Evolutionary conservation across 257 asterid genomes (phyloP), one percentile per base, ranked within the genome.

Genomic region (Przewalskia tangutica): DNA sequence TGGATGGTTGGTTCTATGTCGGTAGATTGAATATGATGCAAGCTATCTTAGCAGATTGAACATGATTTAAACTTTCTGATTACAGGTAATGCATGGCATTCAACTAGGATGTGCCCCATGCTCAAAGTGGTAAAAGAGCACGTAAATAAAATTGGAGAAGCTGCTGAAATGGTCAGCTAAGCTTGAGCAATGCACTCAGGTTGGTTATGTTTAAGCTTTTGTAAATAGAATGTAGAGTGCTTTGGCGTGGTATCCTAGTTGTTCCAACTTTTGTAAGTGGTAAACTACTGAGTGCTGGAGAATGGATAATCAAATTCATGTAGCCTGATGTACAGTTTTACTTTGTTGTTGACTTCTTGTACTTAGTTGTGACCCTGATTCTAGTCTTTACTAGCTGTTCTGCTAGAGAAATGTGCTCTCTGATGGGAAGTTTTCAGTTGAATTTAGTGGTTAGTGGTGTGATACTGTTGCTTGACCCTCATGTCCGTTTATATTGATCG

Each of bases 1-100:
- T 87, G 83, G 79, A 66, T 78, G 79, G 27, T 75, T 83, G 79
- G 38, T 75, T 83, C 80, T 68, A 80, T 60, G 68, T 42, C 59
- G 53, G 50, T 86, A 64, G 84, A 81, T 75, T 84, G 77, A 77
- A 83, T 63, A 67, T 81, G 83, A 83, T 68, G 34, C 77, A 82
- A 70, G 68, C 76, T 67, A 75, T 68, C 67, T 75, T 59, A 82
- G 84, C 77, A 83, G 87, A 86, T 89, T 82, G 81, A 88, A 81
- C 81, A 87, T 88, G 85, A 94, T 90, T 46, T 79, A 79, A 81
- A 85, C 85, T 90, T 89, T 91, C 86, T 91, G 89, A 83, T 94
- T 87, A 81, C 97, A 94, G 98, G 98, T 89, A 87, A 84, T 91
- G 84, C 89, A 84, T 83, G 97, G 97, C 89, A 89, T 89, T 88